These are phyloP conservation scores for Caryopteris hybrid DNA, from an alignment of 305 asterid genomes.

Conservation along the genomic window DNA sequence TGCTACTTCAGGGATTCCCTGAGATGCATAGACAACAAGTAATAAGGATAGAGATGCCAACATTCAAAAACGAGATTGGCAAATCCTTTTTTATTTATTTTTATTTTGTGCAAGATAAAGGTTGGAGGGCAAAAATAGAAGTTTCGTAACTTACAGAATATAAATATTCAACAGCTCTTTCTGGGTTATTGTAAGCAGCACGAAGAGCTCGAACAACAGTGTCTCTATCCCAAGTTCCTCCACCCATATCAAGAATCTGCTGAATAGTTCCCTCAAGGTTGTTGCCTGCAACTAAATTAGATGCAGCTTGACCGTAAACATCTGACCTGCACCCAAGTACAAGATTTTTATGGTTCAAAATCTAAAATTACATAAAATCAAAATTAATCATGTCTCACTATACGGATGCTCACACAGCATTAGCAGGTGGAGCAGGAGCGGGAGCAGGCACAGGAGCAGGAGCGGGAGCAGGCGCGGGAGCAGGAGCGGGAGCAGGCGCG, in stretches of 20 bases:
- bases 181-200: slow-evolving; percentile 86
- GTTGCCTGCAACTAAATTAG: slow-evolving; percentile 69
- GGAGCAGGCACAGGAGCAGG: slow-evolving; percentile 22
- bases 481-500: slow-evolving; percentile 18
- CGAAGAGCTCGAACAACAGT: slow-evolving; percentile 79
- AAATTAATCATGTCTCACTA: not conserved
- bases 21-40: slow-evolving; percentile 6
- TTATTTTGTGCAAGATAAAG: too few species aligned
- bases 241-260: slow-evolving; percentile 90
- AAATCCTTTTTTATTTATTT: not conserved
- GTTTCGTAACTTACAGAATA: slow-evolving; percentile 53
- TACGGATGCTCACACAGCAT: slow-evolving; percentile 38
- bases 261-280: slow-evolving; percentile 67
- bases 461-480: slow-evolving; percentile 8
- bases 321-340: slow-evolving; percentile 26
- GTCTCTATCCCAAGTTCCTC: slow-evolving; percentile 88
- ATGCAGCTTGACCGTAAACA: slow-evolving; percentile 75
- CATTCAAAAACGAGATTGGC: not conserved
- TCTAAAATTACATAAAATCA: not conserved
- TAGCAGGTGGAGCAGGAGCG: slow-evolving; percentile 33
- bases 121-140: not conserved
- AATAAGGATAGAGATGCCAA: not conserved
- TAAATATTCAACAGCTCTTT: slow-evolving; percentile 87
- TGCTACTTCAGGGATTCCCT: slow-evolving; percentile 83
- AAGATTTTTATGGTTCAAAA: not conserved